Base-by-base conservation (phyloP, 345 rosid genomes). In the Linum trigynum region DNA sequence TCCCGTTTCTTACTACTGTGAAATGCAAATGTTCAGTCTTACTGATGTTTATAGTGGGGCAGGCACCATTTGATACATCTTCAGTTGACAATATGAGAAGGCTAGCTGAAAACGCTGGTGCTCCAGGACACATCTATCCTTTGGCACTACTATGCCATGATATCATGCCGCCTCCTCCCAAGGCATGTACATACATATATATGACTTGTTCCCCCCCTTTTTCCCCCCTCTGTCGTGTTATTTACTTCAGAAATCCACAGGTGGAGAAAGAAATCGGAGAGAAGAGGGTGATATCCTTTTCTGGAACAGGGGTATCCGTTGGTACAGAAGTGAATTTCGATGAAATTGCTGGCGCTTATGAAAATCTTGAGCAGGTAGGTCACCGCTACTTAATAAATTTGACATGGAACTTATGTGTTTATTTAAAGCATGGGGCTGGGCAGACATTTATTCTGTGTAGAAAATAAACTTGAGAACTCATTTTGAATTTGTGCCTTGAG, bases 231-330 rank as follows among this genome's bases (percentile, higher is more conserved):
- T 57, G 3, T 57, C 70, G 72, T 48, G 39, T 63, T 64, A 65
- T 59, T 67, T 58, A 41, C 63, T 62, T 48, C 64, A 60, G 12
- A 36, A 6, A 73, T 69, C 50, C 75, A 45, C 80, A 94, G 99
- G 92, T 94, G 62, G 96, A 88, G 80, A 94, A 85, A 79, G 92
- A 90, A 77, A 88, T 94, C 43, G 99, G 99, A 59, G 99, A 94
- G 83, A 88, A 38, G 77, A 80, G 99, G 76, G 75, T 76, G 67
- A 76, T 90, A 59, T 66, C 87, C 60, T 94, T 77, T 75, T 79
- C 76, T 64, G 97, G 97, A 55, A 71, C 71, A 5, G 99, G 97
- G 51, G 57, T 94, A 68, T 88, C 99, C 5, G 67, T 90, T 45
- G 88, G 82, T 39, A 85, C 89, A 2, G 83, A 79, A 74, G 76